Percentiles rank a stretch among this genome's conserved stretches.
Evolutionary conservation across 805 yeast species (phyloP).

Genomic region (Clavispora santaluciae): DNA sequence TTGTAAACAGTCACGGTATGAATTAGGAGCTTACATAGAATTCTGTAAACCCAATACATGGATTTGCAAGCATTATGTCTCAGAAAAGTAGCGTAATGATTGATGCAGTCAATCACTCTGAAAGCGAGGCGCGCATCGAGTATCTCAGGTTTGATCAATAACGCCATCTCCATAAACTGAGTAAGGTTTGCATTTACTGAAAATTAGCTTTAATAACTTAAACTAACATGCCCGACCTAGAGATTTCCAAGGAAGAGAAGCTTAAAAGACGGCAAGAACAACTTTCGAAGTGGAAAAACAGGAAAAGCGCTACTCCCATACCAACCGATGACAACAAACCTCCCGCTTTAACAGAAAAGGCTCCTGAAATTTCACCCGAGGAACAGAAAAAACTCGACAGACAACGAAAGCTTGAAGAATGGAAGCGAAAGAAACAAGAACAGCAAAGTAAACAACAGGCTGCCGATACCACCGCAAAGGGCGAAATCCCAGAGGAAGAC

Average conservation of each 20-base stretch:
- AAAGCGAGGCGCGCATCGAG: neutral
- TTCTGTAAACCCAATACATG: too few species aligned
- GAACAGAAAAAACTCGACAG: conserved; percentile 11
- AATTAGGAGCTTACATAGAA: neutral
- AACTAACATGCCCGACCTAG: conserved; percentile 16
- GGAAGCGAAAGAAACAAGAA: conserved; percentile 17
- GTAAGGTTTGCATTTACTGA: neutral
- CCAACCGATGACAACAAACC: conserved; percentile 1
- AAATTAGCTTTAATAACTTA: neutral
- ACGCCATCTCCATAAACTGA: neutral
- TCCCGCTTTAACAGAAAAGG: neutral
- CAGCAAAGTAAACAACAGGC: conserved; percentile 2
- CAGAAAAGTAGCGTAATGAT: too few species aligned
- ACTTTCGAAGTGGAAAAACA: conserved; percentile 56
- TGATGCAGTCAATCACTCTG: too few species aligned
- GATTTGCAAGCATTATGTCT: too few species aligned
- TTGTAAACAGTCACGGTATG: conserved; percentile 35
- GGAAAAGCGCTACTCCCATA: conserved; percentile 34
- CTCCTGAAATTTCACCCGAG: neutral
- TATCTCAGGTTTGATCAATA: too few species aligned
- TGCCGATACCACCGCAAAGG: conserved; percentile 10
- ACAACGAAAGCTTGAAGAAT: conserved; percentile 14
- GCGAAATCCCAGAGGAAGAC: neutral
- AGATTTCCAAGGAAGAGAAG: conserved; percentile 26
- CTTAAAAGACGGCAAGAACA: conserved; percentile 44